A percentile compares a stretch with the other conserved stretches of the same genome.
Conservation (phyloP, 2,329 filamentous ascomycete genomes). For the Calonectria pseudoturangicola region DNA sequence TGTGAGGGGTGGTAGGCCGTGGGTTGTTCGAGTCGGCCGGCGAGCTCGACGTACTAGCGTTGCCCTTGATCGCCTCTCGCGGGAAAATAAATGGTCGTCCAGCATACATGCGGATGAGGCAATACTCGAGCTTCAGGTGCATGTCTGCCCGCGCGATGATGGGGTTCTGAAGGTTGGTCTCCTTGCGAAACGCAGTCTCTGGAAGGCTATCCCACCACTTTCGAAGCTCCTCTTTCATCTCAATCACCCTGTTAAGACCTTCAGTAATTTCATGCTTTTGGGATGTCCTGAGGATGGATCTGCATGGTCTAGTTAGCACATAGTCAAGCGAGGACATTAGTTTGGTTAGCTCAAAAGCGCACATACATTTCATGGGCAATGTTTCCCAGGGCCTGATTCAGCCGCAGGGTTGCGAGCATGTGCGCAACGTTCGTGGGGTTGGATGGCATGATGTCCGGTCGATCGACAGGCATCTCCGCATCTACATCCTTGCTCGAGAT, state of each 20-base stretch:
- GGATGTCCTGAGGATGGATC: slow-evolving; percentile 59
- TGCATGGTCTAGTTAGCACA: slow-evolving; percentile 44
- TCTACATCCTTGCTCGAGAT: slow-evolving; percentile 72
- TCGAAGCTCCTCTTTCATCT: slow-evolving; percentile 61
- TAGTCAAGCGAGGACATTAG: slow-evolving; percentile 1
- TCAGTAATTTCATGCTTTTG: slow-evolving; percentile 58
- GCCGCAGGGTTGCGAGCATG: slow-evolving; percentile 65
- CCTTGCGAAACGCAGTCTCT: slow-evolving; percentile 57
- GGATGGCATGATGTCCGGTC: slow-evolving; percentile 64
- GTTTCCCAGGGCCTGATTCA: slow-evolving; percentile 60
- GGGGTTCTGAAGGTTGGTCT: slow-evolving; percentile 63
- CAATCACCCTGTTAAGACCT: slow-evolving; percentile 58
- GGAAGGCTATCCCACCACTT: slow-evolving; percentile 63
- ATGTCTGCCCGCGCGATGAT: slow-evolving; percentile 68
- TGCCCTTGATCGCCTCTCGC: slow-evolving; percentile 52
- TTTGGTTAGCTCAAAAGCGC: slow-evolving; percentile 2
- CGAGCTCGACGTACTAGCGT: slow-evolving; percentile 56
- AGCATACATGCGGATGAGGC: slow-evolving; percentile 71
- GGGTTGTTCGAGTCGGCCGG: slow-evolving; percentile 56
- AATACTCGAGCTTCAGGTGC: slow-evolving; percentile 72
- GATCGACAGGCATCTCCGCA: slow-evolving; percentile 69
- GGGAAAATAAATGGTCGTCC: slow-evolving; percentile 72
- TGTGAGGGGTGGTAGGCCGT: slow-evolving; percentile 53
- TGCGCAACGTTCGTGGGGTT: slow-evolving; percentile 66
- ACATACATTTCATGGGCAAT: slow-evolving; percentile 64